Conservation (phyloP, 805 yeast species). For the Kodamaea jinghongensis region DNA sequence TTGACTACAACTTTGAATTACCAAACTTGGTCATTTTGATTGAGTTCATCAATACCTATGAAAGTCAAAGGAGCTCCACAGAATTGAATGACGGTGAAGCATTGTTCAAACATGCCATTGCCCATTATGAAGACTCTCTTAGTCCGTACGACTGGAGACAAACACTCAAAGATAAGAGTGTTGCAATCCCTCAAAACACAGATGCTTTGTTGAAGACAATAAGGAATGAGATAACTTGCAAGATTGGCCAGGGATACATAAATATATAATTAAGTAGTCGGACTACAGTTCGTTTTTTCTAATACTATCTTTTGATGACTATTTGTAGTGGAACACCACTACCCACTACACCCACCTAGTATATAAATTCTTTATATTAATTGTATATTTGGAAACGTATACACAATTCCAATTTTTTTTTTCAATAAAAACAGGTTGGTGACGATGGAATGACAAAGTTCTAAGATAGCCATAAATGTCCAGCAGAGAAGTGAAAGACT, state of each 20-base stretch:
- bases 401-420: too few relatives aligned
- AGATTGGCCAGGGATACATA: slow-evolving; percentile 36
- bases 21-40: slow-evolving; percentile 35
- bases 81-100: slow-evolving; percentile 30
- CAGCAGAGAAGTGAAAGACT: too few relatives aligned
- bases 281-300: too few relatives aligned
- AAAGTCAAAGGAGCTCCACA: slow-evolving; percentile 19
- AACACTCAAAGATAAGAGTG: slow-evolving; percentile 15
- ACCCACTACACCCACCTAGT: too few relatives aligned
- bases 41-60: slow-evolving; percentile 39
- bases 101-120: slow-evolving; percentile 30
- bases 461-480: too few relatives aligned
- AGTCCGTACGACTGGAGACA: slow-evolving; percentile 38
- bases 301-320: too few relatives aligned
- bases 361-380: too few relatives aligned
- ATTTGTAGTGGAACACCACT: too few relatives aligned
- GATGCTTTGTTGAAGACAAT: slow-evolving; percentile 24
- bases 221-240: slow-evolving; percentile 31
- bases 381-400: too few relatives aligned
- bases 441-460: too few relatives aligned
- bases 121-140: slow-evolving; percentile 16
- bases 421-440: too few relatives aligned
- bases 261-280: not conserved
- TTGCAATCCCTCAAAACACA: slow-evolving; percentile 25
- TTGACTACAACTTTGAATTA: slow-evolving; percentile 15